A percentile compares a stretch with the other conserved stretches of the same genome.
Conservation (phyloP, 169 alveolate species). For the Plasmodium vivax region DNA sequence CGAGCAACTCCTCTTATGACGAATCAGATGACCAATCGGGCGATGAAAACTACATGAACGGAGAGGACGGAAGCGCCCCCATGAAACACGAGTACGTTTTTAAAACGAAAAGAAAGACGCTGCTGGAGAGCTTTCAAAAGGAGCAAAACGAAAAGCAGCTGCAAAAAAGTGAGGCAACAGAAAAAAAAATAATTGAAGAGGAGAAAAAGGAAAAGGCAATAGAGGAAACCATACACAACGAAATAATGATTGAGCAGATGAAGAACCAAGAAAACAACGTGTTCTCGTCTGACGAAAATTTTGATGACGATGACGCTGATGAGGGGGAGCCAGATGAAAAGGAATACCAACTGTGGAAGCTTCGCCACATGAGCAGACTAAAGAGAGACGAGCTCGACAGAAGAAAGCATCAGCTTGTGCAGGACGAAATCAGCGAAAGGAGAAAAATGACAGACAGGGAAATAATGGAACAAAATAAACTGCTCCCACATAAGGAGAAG, state of each 20-base stretch:
- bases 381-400: constrained; percentile 82
- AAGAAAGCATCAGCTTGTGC: constrained; percentile 76
- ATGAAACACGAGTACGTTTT: constrained; percentile 50
- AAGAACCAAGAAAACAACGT: constrained; percentile 43
- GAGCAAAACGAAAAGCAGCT: constrained; percentile 17
- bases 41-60: constrained; percentile 3
- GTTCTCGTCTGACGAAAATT: constrained; percentile 68
- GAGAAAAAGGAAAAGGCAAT: constrained; percentile 65
- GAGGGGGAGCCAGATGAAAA: constrained; percentile 57
- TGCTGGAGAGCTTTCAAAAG: constrained; percentile 7
- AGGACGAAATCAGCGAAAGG: constrained; percentile 27
- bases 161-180: background rate
- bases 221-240: constrained; percentile 42
- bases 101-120: constrained; percentile 17
- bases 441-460: constrained; percentile 58
- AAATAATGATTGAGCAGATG: constrained; percentile 31
- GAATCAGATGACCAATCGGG: background rate
- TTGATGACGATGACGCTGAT: constrained; percentile 61
- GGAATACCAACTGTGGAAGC: constrained; percentile 85
- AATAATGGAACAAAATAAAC: constrained; percentile 46
- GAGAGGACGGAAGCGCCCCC: background rate
- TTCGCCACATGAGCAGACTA: constrained; percentile 83
- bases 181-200: constrained; percentile 34
- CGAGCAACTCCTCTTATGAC: background rate
- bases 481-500: constrained; percentile 34